Conservation (phyloP, 2,329 filamentous ascomycete species). For the Colletotrichum karsti region DNA sequence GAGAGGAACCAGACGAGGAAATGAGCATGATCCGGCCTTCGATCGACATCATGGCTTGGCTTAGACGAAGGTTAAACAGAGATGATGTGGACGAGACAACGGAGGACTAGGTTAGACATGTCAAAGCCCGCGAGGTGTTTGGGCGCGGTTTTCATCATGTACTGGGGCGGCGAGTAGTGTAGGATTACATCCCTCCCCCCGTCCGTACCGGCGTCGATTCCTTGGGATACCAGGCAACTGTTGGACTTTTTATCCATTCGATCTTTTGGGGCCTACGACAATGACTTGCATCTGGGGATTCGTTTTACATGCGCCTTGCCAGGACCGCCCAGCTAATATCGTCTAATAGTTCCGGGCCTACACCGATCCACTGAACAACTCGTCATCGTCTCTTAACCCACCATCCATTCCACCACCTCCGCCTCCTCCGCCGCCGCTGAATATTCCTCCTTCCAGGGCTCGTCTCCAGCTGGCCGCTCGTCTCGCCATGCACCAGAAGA, state of each 20-base stretch:
- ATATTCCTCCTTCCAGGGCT: constrained; percentile 86
- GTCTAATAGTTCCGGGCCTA: constrained; percentile 64
- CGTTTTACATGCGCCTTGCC: neutral
- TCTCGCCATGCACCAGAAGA: constrained; percentile 78
- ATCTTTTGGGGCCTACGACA: constrained; percentile 3
- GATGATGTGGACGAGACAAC: neutral
- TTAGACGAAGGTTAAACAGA: constrained; percentile 19
- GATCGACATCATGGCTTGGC: constrained; percentile 4
- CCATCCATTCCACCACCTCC: constrained; percentile 68
- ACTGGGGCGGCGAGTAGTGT: constrained; percentile 24
- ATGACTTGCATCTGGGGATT: constrained; percentile 19
- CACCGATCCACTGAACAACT: constrained; percentile 62
- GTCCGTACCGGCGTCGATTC: constrained; percentile 24
- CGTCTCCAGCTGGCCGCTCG: constrained; percentile 90
- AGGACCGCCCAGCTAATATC: constrained; percentile 19
- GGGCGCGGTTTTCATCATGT: constrained; percentile 9
- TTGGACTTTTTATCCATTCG: constrained; percentile 23
- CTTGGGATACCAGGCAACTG: constrained; percentile 27
- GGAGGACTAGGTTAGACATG: neutral
- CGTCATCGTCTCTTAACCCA: constrained; percentile 58
- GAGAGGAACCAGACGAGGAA: constrained; percentile 17
- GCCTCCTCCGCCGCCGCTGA: constrained; percentile 80
- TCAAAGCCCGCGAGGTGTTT: neutral
- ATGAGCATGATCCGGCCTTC: constrained; percentile 24
- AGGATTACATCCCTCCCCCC: constrained; percentile 19